Evolutionary conservation across 75 land plant species (phyloP).

Genomic region (Cryptomeria japonica): DNA sequence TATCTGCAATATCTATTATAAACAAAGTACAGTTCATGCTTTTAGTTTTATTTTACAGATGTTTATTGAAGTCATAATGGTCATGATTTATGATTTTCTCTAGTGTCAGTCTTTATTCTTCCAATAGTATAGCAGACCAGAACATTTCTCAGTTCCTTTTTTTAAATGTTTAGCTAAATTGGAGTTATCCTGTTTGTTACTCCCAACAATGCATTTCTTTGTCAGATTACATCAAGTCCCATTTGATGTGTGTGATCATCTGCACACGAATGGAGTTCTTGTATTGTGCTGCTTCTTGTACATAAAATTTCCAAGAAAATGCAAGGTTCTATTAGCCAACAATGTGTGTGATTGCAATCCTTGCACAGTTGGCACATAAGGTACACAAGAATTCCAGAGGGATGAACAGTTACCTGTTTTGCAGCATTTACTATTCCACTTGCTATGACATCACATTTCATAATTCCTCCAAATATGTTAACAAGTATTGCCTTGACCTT

Average conservation of each 20-base stretch:
- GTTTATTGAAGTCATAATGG: neutral
- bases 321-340: neutral
- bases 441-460: slow-evolving; percentile 98
- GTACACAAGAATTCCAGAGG: neutral
- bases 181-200: too few species aligned
- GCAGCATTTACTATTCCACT: slow-evolving; percentile 99
- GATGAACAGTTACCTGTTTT: slow-evolving; percentile 60
- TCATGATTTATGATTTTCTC: neutral
- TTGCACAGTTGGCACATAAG: neutral
- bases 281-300: neutral
- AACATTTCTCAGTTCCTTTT: neutral
- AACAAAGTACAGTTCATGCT: neutral
- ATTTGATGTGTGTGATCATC: neutral
- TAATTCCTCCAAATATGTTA: slow-evolving; percentile 99
- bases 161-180: too few species aligned
- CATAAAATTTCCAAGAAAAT: neutral
- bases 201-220: neutral
- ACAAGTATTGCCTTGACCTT: slow-evolving; percentile 96
- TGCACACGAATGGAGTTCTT: neutral
- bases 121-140: neutral
- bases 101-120: neutral
- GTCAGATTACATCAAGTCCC: too few species aligned
- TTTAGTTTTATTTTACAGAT: neutral
- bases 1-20: neutral
- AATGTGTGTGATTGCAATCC: neutral